These are phyloP conservation scores for Agrostemma githago DNA, from an alignment of 148 eudicot species.

Conservation along the genomic window DNA sequence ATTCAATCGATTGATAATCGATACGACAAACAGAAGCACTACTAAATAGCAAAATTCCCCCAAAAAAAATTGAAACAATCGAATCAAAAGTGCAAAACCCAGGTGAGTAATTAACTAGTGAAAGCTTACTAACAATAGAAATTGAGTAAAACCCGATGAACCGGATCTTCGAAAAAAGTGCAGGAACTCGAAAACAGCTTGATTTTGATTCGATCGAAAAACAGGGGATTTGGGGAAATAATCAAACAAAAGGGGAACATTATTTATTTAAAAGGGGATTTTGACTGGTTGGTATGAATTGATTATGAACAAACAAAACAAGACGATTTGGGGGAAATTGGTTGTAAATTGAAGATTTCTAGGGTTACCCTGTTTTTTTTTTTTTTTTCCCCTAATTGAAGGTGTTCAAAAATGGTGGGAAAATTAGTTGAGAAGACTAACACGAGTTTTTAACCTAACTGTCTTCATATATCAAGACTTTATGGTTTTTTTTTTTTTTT, in stretches of 20 bases:
- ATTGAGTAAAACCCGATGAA: not conserved
- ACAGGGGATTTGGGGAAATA: conserved; percentile 2
- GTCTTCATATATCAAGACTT: too few species aligned
- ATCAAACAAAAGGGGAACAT: conserved; percentile 1
- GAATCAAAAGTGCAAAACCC: not conserved
- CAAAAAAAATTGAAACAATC: not conserved
- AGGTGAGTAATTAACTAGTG: not conserved
- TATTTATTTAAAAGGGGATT: conserved; percentile 9
- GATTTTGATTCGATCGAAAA: not conserved
- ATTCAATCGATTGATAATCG: not conserved
- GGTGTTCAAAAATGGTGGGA: conserved; percentile 14
- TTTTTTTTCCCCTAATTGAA: conserved; percentile 11
- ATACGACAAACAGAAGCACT: not conserved
- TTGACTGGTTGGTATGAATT: conserved; percentile 27
- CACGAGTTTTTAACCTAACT: too few species aligned
- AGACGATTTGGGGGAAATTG: conserved; percentile 17
- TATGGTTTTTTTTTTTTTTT: too few species aligned
- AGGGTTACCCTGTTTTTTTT: not conserved
- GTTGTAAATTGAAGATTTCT: not conserved
- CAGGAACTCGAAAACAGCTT: not conserved
- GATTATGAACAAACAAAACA: conserved; percentile 11
- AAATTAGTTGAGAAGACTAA: not conserved
- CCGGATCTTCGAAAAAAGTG: not conserved
- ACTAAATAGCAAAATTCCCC: not conserved
- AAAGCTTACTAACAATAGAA: conserved; percentile 15